phyloP scores from a whole-genome alignment of 2,329 filamentous ascomycete genomes.

The Diplodia scrobiculata region DNA sequence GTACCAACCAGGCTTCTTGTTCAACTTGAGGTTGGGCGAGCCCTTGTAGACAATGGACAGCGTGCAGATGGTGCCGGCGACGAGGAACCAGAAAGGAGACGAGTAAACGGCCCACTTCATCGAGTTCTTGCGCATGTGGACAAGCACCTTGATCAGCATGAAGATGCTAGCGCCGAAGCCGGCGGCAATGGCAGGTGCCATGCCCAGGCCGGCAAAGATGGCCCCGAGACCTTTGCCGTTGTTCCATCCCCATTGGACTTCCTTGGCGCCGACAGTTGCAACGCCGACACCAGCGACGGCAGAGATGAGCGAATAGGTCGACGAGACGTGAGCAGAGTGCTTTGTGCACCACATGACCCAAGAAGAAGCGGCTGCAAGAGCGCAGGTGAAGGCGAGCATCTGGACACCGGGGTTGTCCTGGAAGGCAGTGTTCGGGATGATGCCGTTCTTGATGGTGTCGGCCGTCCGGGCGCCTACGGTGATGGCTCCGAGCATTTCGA shows the following conservation, averaged over 20 bases:
- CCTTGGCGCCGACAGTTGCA: conserved; percentile 58
- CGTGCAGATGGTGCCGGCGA: conserved; percentile 72
- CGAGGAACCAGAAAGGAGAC: conserved; percentile 75
- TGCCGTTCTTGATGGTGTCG: conserved; percentile 76
- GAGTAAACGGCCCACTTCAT: conserved; percentile 72
- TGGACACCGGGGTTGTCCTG: conserved; percentile 49
- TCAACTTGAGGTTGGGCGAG: conserved; percentile 66
- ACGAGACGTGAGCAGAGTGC: conserved; percentile 67
- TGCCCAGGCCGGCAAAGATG: conserved; percentile 65
- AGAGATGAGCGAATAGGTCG: conserved; percentile 58
- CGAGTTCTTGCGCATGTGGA: conserved; percentile 71
- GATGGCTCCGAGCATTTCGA: conserved; percentile 53
- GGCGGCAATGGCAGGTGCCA: conserved; percentile 69
- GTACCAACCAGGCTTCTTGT: conserved; percentile 68
- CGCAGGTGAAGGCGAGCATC: conserved; percentile 60
- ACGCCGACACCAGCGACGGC: conserved; percentile 53
- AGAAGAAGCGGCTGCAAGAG: conserved; percentile 63
- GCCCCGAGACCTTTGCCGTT: conserved; percentile 67
- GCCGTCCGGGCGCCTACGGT: conserved; percentile 58
- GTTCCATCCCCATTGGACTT: conserved; percentile 62
- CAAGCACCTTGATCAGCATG: conserved; percentile 70
- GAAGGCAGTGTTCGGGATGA: conserved; percentile 51
- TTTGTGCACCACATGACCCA: conserved; percentile 83
- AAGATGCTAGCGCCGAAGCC: conserved; percentile 69
- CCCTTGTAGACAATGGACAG: conserved; percentile 81